Percentiles rank a stretch among this genome's conserved stretches.
phyloP scores from a whole-genome alignment of 148 eudicot genomes.

The Persicaria maculosa region DNA sequence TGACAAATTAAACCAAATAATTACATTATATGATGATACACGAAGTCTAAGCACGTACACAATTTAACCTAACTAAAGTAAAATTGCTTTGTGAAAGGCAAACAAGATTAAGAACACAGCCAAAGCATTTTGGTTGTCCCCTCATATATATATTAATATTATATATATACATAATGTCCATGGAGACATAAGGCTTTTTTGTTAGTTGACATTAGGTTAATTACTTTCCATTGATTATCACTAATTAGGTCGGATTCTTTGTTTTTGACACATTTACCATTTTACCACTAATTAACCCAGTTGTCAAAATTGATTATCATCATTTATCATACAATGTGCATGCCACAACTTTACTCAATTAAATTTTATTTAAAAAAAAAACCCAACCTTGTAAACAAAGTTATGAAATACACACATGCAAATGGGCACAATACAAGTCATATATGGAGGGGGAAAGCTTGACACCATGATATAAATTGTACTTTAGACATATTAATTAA shows the following conservation, averaged over 20 bases:
- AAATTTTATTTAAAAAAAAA: too few relatives aligned
- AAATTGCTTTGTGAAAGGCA: not conserved
- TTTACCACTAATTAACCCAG: not conserved
- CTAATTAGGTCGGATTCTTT: slow-evolving; percentile 1
- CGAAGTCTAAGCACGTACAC: not conserved
- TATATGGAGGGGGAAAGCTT: too few relatives aligned
- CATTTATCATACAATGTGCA: too few relatives aligned
- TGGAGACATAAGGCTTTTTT: not conserved
- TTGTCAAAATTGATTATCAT: not conserved
- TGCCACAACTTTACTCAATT: too few relatives aligned
- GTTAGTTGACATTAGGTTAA: not conserved
- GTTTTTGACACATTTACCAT: not conserved
- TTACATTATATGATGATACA: not conserved
- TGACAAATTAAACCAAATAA: not conserved
- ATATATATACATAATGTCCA: not conserved
- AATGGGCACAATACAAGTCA: too few relatives aligned
- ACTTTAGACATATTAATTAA: not conserved
- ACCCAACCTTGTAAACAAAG: too few relatives aligned
- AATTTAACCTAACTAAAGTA: not conserved
- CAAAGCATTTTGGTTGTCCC: not conserved
- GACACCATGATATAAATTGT: not conserved
- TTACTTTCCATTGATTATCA: not conserved
- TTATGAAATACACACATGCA: too few relatives aligned
- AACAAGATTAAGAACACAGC: not conserved
- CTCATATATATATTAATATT: not conserved